These are phyloP conservation scores for Chlorella sorokiniana DNA, from an alignment of 139 green algal species.

Conservation along the genomic window DNA sequence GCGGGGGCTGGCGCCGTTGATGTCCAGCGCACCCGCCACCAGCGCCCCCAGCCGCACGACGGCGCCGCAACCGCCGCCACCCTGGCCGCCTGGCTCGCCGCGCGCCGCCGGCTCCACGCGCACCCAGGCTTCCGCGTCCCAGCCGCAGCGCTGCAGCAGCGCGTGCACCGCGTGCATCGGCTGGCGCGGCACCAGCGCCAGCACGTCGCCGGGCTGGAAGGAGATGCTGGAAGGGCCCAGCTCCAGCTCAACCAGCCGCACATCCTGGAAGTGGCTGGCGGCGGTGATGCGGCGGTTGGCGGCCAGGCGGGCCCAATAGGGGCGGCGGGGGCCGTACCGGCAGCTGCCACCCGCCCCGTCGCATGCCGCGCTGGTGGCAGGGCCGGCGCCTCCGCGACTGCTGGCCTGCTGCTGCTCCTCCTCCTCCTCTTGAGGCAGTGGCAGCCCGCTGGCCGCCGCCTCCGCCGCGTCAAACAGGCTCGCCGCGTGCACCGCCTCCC, in stretches of 20 bases:
- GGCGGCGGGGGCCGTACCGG: constrained; percentile 50
- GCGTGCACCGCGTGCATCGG: constrained; percentile 30
- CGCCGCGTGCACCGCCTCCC: constrained; percentile 45
- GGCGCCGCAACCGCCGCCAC: not conserved
- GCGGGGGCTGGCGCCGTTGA: constrained; percentile 76
- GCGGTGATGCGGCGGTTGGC: constrained; percentile 77
- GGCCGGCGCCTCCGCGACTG: constrained; percentile 1
- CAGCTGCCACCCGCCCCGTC: not conserved
- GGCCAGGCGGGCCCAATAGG: constrained; percentile 64
- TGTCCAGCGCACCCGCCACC: constrained; percentile 80
- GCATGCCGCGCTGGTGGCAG: constrained; percentile 8
- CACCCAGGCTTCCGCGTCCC: constrained; percentile 54
- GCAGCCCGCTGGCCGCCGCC: constrained; percentile 42
- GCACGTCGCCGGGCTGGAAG: constrained; percentile 82
- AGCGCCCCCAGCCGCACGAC: constrained; percentile 47
- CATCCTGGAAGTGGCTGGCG: constrained; percentile 81
- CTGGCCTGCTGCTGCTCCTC: not conserved
- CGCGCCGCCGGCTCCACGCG: constrained; percentile 45
- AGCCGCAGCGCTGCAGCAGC: constrained; percentile 55
- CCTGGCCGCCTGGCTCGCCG: not conserved
- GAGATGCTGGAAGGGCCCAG: constrained; percentile 52
- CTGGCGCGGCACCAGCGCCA: constrained; percentile 76
- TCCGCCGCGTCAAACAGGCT: constrained; percentile 48
- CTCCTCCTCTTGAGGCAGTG: constrained; percentile 4
- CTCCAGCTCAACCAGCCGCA: constrained; percentile 80